Conservation (phyloP, 768 basidiomycete species). For the Tubosaeta sp. region DNA sequence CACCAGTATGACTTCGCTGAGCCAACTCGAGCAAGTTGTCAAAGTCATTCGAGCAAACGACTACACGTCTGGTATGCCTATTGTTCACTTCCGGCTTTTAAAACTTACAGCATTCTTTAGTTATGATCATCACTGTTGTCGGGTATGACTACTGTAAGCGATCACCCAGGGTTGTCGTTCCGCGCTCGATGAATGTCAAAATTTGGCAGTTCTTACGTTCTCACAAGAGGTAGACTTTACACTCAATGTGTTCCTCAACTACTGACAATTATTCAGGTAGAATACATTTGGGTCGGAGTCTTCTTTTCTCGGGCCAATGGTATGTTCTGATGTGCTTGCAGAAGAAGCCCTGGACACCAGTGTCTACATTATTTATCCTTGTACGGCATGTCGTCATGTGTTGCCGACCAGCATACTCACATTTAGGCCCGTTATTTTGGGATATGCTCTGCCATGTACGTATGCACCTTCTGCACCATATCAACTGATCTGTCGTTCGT, state of each 20-base stretch:
- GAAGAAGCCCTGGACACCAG: background rate
- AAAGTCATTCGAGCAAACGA: background rate
- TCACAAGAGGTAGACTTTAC: background rate
- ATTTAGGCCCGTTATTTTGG: constrained; percentile 1
- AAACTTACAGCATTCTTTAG: background rate
- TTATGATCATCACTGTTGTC: background rate
- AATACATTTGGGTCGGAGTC: constrained; percentile 1
- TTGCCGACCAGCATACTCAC: background rate
- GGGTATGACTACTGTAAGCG: background rate
- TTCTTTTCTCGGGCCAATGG: background rate
- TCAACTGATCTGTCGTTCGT: background rate
- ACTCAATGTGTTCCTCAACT: background rate
- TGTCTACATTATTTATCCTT: background rate
- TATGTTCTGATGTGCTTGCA: background rate
- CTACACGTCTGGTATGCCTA: background rate
- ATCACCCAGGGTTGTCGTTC: background rate
- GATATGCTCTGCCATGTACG: background rate
- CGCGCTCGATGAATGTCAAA: background rate
- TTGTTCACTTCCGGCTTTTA: background rate
- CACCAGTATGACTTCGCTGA: background rate
- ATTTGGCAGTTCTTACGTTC: background rate
- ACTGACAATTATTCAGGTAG: background rate
- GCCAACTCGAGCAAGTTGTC: background rate
- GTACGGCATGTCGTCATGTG: no score
- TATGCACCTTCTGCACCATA: no score